Percentiles rank a stretch among this genome's conserved stretches.
phyloP scores from a whole-genome alignment of 331 rosid species.

The Acacia pycnantha region DNA sequence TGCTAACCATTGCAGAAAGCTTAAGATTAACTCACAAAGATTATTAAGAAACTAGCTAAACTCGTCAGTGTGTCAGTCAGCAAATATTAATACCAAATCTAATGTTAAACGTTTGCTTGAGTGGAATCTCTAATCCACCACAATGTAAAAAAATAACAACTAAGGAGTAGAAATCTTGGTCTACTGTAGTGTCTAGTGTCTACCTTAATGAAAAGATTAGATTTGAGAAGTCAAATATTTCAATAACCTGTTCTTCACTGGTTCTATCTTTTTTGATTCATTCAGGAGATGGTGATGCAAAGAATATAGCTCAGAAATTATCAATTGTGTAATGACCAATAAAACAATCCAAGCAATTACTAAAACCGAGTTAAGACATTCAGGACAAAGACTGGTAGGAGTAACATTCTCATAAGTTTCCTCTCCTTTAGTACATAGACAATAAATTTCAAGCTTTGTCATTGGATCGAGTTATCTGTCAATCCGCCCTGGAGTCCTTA shows the following conservation, averaged over 20 bases:
- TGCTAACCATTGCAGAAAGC: constrained; percentile 21
- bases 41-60: constrained; percentile 14
- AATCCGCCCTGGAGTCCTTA: not conserved
- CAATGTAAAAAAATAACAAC: not conserved
- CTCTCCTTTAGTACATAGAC: not conserved
- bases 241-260: not conserved
- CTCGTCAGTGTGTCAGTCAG: not conserved
- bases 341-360: not conserved
- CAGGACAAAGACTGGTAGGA: not conserved
- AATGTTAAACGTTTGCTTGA: not conserved
- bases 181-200: not conserved
- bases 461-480: not conserved
- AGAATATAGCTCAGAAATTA: not conserved
- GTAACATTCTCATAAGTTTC: not conserved
- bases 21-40: not conserved
- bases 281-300: not conserved
- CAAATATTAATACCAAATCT: not conserved
- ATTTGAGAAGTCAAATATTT: not conserved
- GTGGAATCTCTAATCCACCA: constrained; percentile 2
- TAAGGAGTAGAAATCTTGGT: constrained; percentile 10
- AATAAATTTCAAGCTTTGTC: not conserved
- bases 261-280: not conserved
- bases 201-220: not conserved
- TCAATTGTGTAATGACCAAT: not conserved
- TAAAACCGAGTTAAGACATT: not conserved